phyloP scores from a whole-genome alignment of 129 eudicot genomes.

The sunflower (Helianthus annuus) region HanXRQr2.0-SUNRISE NC_035446.2:114727359-114727858 shows the following conservation, averaged over 20 bases:
- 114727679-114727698: slow-evolving; percentile 21
- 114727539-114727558: neutral
- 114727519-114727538: neutral
- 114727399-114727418: slow-evolving; percentile 65
- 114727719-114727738: slow-evolving; percentile 43
- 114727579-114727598: neutral
- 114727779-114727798: neutral
- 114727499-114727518: too few relatives aligned
- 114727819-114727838: slow-evolving; percentile 19
- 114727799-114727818: slow-evolving; percentile 3
- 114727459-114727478: neutral
- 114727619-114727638: too few relatives aligned
- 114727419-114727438: slow-evolving; percentile 46
- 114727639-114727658: neutral
- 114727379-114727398: slow-evolving; percentile 45
- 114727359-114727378: slow-evolving; percentile 6
- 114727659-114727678: slow-evolving; percentile 14
- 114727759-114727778: neutral
- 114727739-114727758: slow-evolving; percentile 40
- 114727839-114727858: slow-evolving; percentile 50
- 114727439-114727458: neutral
- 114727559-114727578: neutral
- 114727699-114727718: slow-evolving; percentile 67
- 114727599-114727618: too few relatives aligned
- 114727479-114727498: neutral